These are phyloP conservation scores for Monilinia fructicola DNA, from an alignment of 2,329 filamentous ascomycete genomes.

Conservation along the genomic window DNA sequence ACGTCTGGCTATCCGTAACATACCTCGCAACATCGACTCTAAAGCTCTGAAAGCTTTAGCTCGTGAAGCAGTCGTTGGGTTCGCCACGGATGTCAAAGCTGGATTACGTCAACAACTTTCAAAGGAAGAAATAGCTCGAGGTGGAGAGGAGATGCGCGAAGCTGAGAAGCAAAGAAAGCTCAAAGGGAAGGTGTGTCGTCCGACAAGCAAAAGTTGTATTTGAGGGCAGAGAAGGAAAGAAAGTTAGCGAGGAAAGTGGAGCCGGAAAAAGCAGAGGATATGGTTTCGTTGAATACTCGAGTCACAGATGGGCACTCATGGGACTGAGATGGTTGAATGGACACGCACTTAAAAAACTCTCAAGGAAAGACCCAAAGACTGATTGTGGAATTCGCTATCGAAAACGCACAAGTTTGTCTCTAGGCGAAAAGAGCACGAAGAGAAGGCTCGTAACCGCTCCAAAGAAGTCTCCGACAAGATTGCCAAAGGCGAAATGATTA, in stretches of 20 bases:
- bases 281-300: slow-evolving; percentile 95
- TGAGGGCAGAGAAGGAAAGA: slow-evolving; percentile 81
- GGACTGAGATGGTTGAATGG: slow-evolving; percentile 92
- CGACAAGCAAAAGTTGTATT: slow-evolving; percentile 94
- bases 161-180: slow-evolving; percentile 77
- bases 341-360: slow-evolving; percentile 56
- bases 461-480: slow-evolving; percentile 41
- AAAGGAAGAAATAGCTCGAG: slow-evolving; percentile 83
- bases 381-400: slow-evolving; percentile 96
- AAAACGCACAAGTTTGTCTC: slow-evolving; percentile 97
- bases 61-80: slow-evolving; percentile 88
- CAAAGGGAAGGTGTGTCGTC: slow-evolving; percentile 83
- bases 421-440: slow-evolving; percentile 66
- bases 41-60: slow-evolving; percentile 92
- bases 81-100: slow-evolving; percentile 83
- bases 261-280: slow-evolving; percentile 88
- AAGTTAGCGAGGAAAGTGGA: slow-evolving; percentile 73
- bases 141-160: slow-evolving; percentile 75
- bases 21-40: slow-evolving; percentile 77
- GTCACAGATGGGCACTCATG: slow-evolving; percentile 92
- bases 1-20: slow-evolving; percentile 85
- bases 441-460: slow-evolving; percentile 49
- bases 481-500: slow-evolving; percentile 36
- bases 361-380: slow-evolving; percentile 82
- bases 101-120: slow-evolving; percentile 75